Conservation (phyloP, 2,329 filamentous ascomycete species). For the Clarireedia monteithiana region DNA sequence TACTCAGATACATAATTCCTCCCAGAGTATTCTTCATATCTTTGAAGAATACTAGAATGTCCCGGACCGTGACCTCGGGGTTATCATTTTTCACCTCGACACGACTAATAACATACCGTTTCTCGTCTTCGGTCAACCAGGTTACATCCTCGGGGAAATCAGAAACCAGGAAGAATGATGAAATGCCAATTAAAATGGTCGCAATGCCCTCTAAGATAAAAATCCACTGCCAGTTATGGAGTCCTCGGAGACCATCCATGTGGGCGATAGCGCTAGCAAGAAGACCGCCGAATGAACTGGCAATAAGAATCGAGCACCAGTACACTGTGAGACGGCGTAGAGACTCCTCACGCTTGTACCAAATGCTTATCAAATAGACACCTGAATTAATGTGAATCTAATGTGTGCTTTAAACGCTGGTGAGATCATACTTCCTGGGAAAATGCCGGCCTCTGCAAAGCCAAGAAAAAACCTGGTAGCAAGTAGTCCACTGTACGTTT, state of each 20-base stretch:
- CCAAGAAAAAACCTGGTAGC: conserved; percentile 61
- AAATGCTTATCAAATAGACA: conserved; percentile 70
- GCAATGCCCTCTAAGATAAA: conserved; percentile 67
- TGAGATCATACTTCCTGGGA: conserved; percentile 53
- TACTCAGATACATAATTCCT: not conserved
- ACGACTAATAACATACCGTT: conserved; percentile 26
- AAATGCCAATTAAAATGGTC: conserved; percentile 52
- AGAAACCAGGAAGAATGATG: conserved; percentile 54
- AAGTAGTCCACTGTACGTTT: conserved; percentile 56
- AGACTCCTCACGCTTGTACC: conserved; percentile 77
- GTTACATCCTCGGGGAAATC: conserved; percentile 65
- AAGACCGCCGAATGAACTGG: conserved; percentile 75
- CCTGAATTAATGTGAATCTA: conserved; percentile 39
- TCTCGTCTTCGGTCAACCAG: conserved; percentile 63
- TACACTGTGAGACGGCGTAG: conserved; percentile 92
- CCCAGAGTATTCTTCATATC: not conserved
- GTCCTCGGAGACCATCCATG: conserved; percentile 62
- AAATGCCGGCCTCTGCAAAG: conserved; percentile 43
- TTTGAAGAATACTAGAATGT: not conserved
- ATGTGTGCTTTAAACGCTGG: conserved; percentile 48
- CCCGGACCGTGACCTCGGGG: not conserved
- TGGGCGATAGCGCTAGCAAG: conserved; percentile 77
- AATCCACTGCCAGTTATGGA: conserved; percentile 69
- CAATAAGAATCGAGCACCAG: conserved; percentile 71
- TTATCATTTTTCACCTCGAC: not conserved